phyloP scores from a whole-genome alignment of 1,284 basidiomycete species.

The Veloboletus limbatus region DNA sequence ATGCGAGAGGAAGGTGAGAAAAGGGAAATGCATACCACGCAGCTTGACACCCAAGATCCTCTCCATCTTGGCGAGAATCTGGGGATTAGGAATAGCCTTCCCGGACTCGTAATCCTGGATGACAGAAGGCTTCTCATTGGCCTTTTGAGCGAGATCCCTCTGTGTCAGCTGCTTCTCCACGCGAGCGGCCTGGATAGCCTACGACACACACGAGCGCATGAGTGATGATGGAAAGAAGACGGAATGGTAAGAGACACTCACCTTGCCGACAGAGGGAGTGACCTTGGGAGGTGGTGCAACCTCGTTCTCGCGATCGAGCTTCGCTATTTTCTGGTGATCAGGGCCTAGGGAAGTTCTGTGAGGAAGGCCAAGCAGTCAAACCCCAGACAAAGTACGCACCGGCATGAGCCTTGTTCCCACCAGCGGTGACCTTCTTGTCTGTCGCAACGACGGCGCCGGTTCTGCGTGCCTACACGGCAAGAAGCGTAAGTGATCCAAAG shows the following conservation, averaged over 20 bases:
- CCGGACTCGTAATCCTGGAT: slow-evolving; percentile 90
- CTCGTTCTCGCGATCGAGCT: slow-evolving; percentile 94
- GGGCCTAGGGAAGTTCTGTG: slow-evolving; percentile 51
- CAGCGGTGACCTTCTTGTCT: slow-evolving; percentile 70
- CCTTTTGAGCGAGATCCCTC: slow-evolving; percentile 91
- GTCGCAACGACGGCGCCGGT: slow-evolving; percentile 70
- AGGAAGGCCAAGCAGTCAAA: slow-evolving; percentile 1
- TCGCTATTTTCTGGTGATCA: slow-evolving; percentile 92
- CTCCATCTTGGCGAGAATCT: slow-evolving; percentile 92
- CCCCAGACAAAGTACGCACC: slow-evolving; percentile 43
- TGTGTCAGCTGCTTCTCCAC: slow-evolving; percentile 79
- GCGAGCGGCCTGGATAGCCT: slow-evolving; percentile 85
- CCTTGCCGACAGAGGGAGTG: slow-evolving; percentile 76
- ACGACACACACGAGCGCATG: slow-evolving; percentile 5
- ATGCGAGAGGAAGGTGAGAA: neutral
- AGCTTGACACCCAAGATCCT: slow-evolving; percentile 89
- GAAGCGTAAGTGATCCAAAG: neutral
- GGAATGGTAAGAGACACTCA: slow-evolving; percentile 34
- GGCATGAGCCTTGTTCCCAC: slow-evolving; percentile 70
- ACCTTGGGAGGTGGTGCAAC: slow-evolving; percentile 93
- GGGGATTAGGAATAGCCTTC: slow-evolving; percentile 87
- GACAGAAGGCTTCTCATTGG: slow-evolving; percentile 88
- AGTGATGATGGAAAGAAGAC: neutral
- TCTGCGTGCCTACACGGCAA: slow-evolving; percentile 56
- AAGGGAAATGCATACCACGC: slow-evolving; percentile 56